Evolutionary conservation across 768 basidiomycete genomes (phyloP), one percentile per base, ranked within the genome.

Genomic region (Tricholoma saponaceum): DNA sequence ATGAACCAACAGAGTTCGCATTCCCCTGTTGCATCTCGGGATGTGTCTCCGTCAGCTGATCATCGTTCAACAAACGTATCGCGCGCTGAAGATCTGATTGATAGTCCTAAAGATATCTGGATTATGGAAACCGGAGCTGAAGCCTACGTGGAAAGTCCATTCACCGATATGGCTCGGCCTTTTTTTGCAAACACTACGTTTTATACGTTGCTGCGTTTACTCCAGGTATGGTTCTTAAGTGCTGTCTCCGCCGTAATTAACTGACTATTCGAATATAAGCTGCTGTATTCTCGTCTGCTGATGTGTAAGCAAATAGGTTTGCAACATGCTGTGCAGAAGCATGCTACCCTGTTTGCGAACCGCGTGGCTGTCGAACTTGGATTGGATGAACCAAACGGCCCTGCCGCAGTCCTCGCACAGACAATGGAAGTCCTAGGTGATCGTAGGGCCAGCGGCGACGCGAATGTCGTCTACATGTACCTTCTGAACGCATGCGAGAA

Each of bases 161-260:
- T 52, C 32, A 51, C 70, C n/a, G 74, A 75, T 56, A 54, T 63
- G 52, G 78, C 73, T 54, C 76, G 79, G 47, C 82, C 88, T 8
- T 92, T 98, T 72, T 98, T 96, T 72, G 84, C 84, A 58, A 97
- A 98, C 73, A 93, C 92, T 49, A 89, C 92, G 20, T 92, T 94
- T 69, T 99, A 98, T 74, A 90, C 90, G 6, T 70, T 98, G 52
- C 69, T 98, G 62, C 87, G 97, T 51, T 75, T 96, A 53, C 69
- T 98, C 51, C 94, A 99, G 87, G 96, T 84, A 66, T n/a, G 58
- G 72, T 66, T 33, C 52, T 62, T 58, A 54, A 28, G 16, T 52
- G 54, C 59, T 60, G 20, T 54, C 33, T 47, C 26, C 14, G 22
- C 13, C 53, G 60, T 58, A 56, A 47, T 60, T 59, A 41, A 54